These are phyloP conservation scores for Scutellaria minor DNA, from an alignment of 257 asterid genomes.

Conservation along the genomic window DNA sequence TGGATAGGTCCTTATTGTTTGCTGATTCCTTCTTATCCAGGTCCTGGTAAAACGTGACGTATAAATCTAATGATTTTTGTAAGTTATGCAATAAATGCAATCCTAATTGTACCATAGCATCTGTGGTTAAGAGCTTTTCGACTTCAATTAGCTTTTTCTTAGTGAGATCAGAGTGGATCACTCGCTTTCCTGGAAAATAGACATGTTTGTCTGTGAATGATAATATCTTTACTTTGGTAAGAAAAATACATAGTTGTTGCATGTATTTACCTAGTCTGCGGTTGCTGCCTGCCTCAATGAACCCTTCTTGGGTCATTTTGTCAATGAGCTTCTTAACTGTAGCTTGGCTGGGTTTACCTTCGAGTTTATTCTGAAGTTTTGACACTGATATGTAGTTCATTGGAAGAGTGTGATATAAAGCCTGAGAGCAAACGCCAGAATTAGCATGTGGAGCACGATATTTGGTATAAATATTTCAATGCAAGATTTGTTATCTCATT, in stretches of 20 bases:
- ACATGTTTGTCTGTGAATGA: constrained; percentile 20
- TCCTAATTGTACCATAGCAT: constrained; percentile 55
- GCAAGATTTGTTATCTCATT: constrained; percentile 9
- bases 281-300: constrained; percentile 66
- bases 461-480: not conserved
- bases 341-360: constrained; percentile 68
- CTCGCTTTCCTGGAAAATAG: constrained; percentile 80
- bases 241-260: not conserved
- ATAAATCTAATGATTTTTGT: constrained; percentile 11
- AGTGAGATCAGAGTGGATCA: constrained; percentile 82
- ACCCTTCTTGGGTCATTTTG: constrained; percentile 88
- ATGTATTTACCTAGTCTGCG: constrained; percentile 73
- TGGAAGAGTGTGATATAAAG: constrained; percentile 87
- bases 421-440: constrained; percentile 54
- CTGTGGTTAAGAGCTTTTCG: constrained; percentile 57
- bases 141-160: constrained; percentile 73
- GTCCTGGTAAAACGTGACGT: constrained; percentile 50
- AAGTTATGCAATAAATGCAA: constrained; percentile 11
- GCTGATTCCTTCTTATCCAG: constrained; percentile 51
- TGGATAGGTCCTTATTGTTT: constrained; percentile 71
- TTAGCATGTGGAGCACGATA: constrained; percentile 13
- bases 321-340: constrained; percentile 78
- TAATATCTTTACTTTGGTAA: constrained; percentile 5
- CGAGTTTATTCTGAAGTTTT: constrained; percentile 80
- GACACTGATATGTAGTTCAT: constrained; percentile 67